Base-by-base conservation (phyloP, 148 eudicot genomes). In the Rhododendron williamsianum region DNA sequence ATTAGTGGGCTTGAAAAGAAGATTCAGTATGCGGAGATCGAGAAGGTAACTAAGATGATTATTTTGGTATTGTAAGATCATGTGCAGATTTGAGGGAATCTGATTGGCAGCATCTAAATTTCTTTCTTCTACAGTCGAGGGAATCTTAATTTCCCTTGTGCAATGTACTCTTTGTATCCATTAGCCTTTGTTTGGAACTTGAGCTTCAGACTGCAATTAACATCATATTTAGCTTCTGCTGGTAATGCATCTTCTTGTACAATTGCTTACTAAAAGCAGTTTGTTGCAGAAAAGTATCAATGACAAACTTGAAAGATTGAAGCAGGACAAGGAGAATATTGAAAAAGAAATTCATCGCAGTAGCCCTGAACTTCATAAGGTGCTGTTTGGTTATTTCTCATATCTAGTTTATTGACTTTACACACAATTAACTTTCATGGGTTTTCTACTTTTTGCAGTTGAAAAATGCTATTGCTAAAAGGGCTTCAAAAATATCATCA, bases 1-100 rank as follows among this genome's bases (percentile, higher is more conserved):
- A 94, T 95, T 46, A 97, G 99, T 89, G 98, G 98, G 80, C 94
- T 97, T 88, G 98, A 97, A 81, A 97, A 97, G 92, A 95, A 95
- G 93, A 93, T 93, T 88, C 98, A 94, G 84, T 97, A 97, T 92
- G 96, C 96, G 30, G 96, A 95, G 85, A 97, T 97, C 84, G 98
- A 95, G 87, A 92, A 93, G 98, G 98, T 94, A 90, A 83, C 27
- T 25, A n/a, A 27, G 60, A 38, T 81, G 78, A 35, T 7, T 38
- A 69, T 78, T 78, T 63, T 78, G 41, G 69, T 41, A 19, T 74
- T 9, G 51, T 76, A 6, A 9, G 10, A 36, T 33, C 81, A n/a
- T 54, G 27, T 25, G 45, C n/a, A 30, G 6, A 80, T 82, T 81
- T 82, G 23, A 81, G n/a, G 15, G 82, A 33, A 51, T 43, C 10